A percentile compares a stretch with the other conserved stretches of the same genome.
These are phyloP conservation scores for Gyrodon tennesseensis DNA, from an alignment of 1,284 basidiomycete species.

Conservation along the genomic window DNA sequence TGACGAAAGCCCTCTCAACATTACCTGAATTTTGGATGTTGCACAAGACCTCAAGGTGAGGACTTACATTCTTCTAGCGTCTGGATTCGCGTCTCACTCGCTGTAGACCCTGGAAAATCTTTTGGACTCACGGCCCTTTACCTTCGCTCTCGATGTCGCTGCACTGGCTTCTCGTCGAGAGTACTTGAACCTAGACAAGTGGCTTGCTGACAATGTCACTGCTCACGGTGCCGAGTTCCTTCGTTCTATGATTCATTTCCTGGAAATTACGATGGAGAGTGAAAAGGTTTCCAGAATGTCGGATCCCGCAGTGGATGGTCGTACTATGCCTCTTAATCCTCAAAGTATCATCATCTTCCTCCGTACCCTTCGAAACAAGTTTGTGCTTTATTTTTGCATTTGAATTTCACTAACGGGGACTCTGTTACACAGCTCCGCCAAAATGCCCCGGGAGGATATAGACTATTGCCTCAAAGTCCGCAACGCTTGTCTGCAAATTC, in stretches of 20 bases:
- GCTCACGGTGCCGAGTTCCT: constrained; percentile 84
- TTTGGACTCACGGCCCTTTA: constrained; percentile 83
- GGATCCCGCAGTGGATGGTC: constrained; percentile 74
- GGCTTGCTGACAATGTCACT: constrained; percentile 86
- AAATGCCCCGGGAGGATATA: constrained; percentile 76
- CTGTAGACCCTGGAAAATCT: constrained; percentile 83
- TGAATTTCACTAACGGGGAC: constrained; percentile 12
- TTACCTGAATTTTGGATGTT: constrained; percentile 93
- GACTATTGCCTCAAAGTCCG: constrained; percentile 91
- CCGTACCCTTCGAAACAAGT: constrained; percentile 81
- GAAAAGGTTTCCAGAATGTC: constrained; percentile 79
- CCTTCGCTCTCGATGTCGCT: constrained; percentile 90
- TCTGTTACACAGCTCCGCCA: constrained; percentile 52
- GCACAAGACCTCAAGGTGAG: constrained; percentile 90
- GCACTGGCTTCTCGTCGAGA: constrained; percentile 91
- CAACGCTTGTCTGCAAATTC: constrained; percentile 92
- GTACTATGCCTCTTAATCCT: constrained; percentile 80
- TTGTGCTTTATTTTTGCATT: constrained; percentile 37
- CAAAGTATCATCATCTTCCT: constrained; percentile 92
- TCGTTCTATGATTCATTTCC: constrained; percentile 81
- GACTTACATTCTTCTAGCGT: constrained; percentile 6
- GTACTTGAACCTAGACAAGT: constrained; percentile 94
- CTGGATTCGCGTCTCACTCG: constrained; percentile 9
- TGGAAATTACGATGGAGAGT: constrained; percentile 89
- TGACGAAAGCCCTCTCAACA: constrained; percentile 88